Base-by-base conservation (phyloP, 2,329 filamentous ascomycete genomes). In the Aspergillus sergii region DNA sequence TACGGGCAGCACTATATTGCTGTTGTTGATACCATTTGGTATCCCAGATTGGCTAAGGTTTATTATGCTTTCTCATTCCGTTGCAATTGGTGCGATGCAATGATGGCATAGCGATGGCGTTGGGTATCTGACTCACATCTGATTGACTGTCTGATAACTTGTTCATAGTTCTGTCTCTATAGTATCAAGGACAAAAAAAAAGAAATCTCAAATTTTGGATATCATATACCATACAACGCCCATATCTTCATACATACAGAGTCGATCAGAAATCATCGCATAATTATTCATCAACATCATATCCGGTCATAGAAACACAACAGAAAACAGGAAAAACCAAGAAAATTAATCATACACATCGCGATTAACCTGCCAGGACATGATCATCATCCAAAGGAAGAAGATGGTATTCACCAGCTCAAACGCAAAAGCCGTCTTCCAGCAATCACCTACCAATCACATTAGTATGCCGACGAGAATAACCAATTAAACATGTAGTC, bases 371-470 rank as follows among this genome's bases (percentile, higher is more conserved):
- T 86, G 83, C 74, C 79, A 83, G 7, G 83, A 85, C 81, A 89
- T 85, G 55, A 90, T 76, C 73, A 89, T 86, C 85, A 89, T 88
- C 85, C 87, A 90, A 26, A 89, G 73, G 71, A 88, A 83, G 69
- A 89, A 88, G n/a, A 89, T 82, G 1, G 82, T 81, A 45, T 86
- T 86, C 19, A 89, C 80, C 60, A 90, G 84, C 78, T 87, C 88
- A 69, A 89, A 88, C 11, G 86, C 84, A 69, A 89, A 89, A 4
- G 81, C 84, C 0, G 87, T 86, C 69, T 85, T 82, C 88, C 88
- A 90, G 72, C 84, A 86, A 71, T 86, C 83, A 73, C 84, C 84
- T 86, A 65, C 28, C 59, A 21, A 8, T 7, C 21, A 28, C 14
- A 19, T 62, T 10, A 69, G 76, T 69, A 60, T 57, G 21, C 43